phyloP scores from a whole-genome alignment of 1,284 basidiomycete genomes.

The Microbotryum violaceum region DNA sequence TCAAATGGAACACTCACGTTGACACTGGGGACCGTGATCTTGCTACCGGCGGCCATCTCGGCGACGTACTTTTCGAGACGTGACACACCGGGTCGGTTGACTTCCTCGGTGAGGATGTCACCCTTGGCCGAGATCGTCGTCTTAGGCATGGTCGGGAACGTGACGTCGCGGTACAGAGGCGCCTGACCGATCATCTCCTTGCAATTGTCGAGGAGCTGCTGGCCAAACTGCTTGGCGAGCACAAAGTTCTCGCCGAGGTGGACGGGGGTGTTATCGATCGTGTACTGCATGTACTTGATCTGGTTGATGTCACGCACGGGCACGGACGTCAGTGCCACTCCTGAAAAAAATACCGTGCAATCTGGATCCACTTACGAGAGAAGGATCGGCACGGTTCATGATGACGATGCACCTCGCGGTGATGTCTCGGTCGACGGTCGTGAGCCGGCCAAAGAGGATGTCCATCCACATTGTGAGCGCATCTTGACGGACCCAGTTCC shows the following conservation, averaged over 20 bases:
- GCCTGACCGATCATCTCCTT: slow-evolving; percentile 71
- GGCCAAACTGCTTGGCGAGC: slow-evolving; percentile 92
- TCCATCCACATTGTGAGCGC: slow-evolving; percentile 94
- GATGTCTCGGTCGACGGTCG: slow-evolving; percentile 74
- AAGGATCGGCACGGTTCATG: slow-evolving; percentile 92
- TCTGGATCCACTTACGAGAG: slow-evolving; percentile 50
- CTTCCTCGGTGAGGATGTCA: slow-evolving; percentile 88
- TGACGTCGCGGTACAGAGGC: slow-evolving; percentile 90
- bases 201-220: slow-evolving; percentile 91
- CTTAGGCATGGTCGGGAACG: slow-evolving; percentile 93
- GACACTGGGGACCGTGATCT: slow-evolving; percentile 58
- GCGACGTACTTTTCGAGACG: slow-evolving; percentile 83
- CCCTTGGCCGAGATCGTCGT: slow-evolving; percentile 89
- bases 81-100: slow-evolving; percentile 88
- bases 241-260: slow-evolving; percentile 82
- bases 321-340: neutral
- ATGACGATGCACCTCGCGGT: slow-evolving; percentile 95
- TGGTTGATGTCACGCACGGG: slow-evolving; percentile 9
- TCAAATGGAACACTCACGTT: slow-evolving; percentile 48
- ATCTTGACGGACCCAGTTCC: slow-evolving; percentile 94
- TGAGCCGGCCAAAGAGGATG: slow-evolving; percentile 89
- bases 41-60: slow-evolving; percentile 91
- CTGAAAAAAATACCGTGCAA: neutral
- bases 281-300: slow-evolving; percentile 81
- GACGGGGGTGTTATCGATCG: slow-evolving; percentile 68